phyloP scores from a whole-genome alignment of 805 yeast species.

The Pichia gijzeniarum region DNA sequence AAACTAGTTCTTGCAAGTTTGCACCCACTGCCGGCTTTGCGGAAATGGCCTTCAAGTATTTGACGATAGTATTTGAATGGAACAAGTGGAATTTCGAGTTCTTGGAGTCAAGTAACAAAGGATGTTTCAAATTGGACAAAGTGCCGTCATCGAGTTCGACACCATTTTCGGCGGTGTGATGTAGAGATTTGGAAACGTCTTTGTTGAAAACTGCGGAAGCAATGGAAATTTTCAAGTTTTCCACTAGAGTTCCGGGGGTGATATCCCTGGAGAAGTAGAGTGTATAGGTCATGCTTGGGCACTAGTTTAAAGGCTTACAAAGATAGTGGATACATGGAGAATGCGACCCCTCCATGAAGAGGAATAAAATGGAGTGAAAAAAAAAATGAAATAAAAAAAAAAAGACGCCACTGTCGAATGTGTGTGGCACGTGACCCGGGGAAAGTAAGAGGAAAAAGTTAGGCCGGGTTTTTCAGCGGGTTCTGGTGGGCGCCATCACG shows the following conservation, averaged over 20 bases:
- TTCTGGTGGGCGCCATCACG: slow-evolving; percentile 4
- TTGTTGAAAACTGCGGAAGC: slow-evolving; percentile 26
- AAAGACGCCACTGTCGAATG: no score
- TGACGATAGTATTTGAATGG: slow-evolving; percentile 66
- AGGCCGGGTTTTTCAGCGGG: no score
- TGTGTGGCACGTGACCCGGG: no score
- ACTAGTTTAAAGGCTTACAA: no score
- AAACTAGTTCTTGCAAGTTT: slow-evolving; percentile 13
- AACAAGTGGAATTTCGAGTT: slow-evolving; percentile 40
- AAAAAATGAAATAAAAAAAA: no score
- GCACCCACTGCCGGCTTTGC: slow-evolving; percentile 1
- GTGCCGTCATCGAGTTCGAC: slow-evolving; percentile 5
- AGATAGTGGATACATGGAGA: no score
- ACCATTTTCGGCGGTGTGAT: slow-evolving; percentile 4
- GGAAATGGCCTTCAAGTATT: slow-evolving; percentile 42
- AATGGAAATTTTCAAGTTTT: slow-evolving; percentile 39
- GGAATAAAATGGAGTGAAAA: no score
- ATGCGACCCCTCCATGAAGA: no score
- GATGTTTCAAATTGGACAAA: slow-evolving; percentile 10
- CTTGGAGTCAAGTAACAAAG: slow-evolving; percentile 28
- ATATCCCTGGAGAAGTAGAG: slow-evolving; percentile 15
- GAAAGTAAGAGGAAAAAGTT: no score
- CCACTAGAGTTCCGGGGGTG: slow-evolving; percentile 26
- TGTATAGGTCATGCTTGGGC: slow-evolving; percentile 4
- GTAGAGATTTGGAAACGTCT: slow-evolving; percentile 6